Base-by-base conservation (phyloP, 495 filamentous ascomycete species). In the Penicillium herquei region DNA sequence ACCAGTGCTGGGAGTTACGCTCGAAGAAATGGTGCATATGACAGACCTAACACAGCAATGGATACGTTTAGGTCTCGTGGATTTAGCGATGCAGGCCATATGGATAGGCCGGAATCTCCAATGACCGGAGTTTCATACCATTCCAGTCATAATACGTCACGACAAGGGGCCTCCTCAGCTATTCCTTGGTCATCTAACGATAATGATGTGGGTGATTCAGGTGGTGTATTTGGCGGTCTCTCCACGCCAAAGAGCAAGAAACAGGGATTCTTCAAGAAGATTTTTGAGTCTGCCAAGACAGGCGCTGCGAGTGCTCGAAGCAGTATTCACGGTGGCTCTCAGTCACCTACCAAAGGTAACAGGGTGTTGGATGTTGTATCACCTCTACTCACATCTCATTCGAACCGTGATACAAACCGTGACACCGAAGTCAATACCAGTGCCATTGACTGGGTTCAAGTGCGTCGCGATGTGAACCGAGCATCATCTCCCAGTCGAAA, bases 1-100 rank as follows among this genome's bases (percentile, higher is more conserved):
- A 98, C 95, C 0, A 97, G 93, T 69, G 94, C 94, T 13, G 95
- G 92, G 42, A 96, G 92, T 69, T 83, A 92, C 32, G 92, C 90
- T 21, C 81, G 94, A 45, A 84, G 87, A 43, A 75, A 69, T 49
- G 68, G 70, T n/a, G 67, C 65, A 10, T 52, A 66, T 48, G 73
- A 73, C 34, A 66, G 83, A 47, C 83, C 83, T 1, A 71, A 73
- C 47, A 86, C 81, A 39, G 76, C 78, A 2, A 72, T 83, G 62
- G 78, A 81, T 49, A 73, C 63, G 46, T 61, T 69, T 47, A 69
- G 67, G 13, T 72, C 65, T 9, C 64, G 71, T 43, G 76, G 73
- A 8, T 77, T 82, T 46, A 77, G 70, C 53, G 78, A 79, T 55
- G 65, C 70, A 10, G 65, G 67, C 12, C 69, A 69, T 12, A 59